These are phyloP conservation scores for Phellopilus nigrolimitatus DNA, from an alignment of 1,284 basidiomycete genomes.

Conservation along the genomic window DNA sequence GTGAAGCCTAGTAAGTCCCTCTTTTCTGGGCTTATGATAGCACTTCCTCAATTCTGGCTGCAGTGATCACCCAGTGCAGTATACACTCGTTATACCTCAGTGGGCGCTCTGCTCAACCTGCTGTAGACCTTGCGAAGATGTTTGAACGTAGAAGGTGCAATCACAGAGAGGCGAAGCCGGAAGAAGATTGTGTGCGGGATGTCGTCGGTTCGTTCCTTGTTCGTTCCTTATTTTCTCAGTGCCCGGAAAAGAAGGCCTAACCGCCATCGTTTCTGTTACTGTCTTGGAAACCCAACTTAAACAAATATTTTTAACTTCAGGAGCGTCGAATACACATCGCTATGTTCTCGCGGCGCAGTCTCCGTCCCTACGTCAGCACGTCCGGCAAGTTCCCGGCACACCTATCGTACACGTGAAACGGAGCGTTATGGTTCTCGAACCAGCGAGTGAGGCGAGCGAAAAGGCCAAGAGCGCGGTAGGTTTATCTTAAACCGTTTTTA, in stretches of 20 bases:
- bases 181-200: slow-evolving; percentile 78
- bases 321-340: slow-evolving; percentile 84
- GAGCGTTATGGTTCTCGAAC: slow-evolving; percentile 86
- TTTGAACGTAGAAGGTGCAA: slow-evolving; percentile 95
- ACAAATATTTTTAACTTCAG: slow-evolving; percentile 36
- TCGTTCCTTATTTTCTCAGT: slow-evolving; percentile 3
- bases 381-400: slow-evolving; percentile 73
- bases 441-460: slow-evolving; percentile 74
- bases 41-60: slow-evolving; percentile 25
- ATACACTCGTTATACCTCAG: slow-evolving; percentile 86
- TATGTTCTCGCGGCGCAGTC: slow-evolving; percentile 85
- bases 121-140: slow-evolving; percentile 84
- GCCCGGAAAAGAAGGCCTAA: neutral
- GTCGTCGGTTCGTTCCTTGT: slow-evolving; percentile 65
- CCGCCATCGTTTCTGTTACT: too few species aligned
- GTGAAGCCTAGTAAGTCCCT: slow-evolving; percentile 79
- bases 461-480: slow-evolving; percentile 60
- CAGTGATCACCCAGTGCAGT: slow-evolving; percentile 97
- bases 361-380: slow-evolving; percentile 54
- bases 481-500: slow-evolving; percentile 19
- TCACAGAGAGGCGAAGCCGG: slow-evolving; percentile 64
- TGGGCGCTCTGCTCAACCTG: slow-evolving; percentile 63
- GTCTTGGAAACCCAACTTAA: neutral
- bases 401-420: slow-evolving; percentile 88
- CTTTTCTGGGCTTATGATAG: neutral